These are phyloP conservation scores for Vigna trinervia DNA, from an alignment of 306 rosid genomes.

Conservation along the genomic window DNA sequence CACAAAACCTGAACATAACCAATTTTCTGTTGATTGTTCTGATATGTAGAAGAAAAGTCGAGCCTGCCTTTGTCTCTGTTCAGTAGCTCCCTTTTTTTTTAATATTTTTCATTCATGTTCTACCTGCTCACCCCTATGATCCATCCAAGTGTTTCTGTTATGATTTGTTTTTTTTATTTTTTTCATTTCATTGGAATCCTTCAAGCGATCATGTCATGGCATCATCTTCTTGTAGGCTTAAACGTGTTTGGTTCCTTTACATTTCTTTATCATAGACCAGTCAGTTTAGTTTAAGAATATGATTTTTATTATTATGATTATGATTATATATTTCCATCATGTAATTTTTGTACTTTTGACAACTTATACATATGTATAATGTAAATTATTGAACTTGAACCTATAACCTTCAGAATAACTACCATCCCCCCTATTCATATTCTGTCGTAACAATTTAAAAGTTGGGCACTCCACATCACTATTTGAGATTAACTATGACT, in stretches of 20 bases:
- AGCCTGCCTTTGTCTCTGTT: not conserved
- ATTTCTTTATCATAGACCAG: too few relatives aligned
- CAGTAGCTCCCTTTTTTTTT: not conserved
- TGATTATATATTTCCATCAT: not conserved
- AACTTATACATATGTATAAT: not conserved
- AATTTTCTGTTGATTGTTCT: not conserved
- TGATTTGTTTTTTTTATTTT: not conserved
- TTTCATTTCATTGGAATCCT: not conserved
- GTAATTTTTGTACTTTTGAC: not conserved
- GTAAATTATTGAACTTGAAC: not conserved
- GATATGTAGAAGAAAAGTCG: not conserved
- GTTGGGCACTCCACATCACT: not conserved
- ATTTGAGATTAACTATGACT: not conserved
- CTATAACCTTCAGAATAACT: not conserved
- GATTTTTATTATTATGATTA: not conserved
- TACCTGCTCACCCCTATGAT: not conserved
- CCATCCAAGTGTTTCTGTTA: not conserved
- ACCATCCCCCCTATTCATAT: not conserved
- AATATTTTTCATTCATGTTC: not conserved
- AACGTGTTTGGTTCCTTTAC: not conserved
- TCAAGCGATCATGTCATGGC: not conserved
- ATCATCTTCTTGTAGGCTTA: slow-evolving; percentile 4
- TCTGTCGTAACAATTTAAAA: not conserved
- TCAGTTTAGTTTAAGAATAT: not conserved
- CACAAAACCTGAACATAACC: not conserved